These are phyloP conservation scores for Breviolum minutum DNA, from an alignment of 73 alveolate species.

Conservation along the genomic window DNA sequence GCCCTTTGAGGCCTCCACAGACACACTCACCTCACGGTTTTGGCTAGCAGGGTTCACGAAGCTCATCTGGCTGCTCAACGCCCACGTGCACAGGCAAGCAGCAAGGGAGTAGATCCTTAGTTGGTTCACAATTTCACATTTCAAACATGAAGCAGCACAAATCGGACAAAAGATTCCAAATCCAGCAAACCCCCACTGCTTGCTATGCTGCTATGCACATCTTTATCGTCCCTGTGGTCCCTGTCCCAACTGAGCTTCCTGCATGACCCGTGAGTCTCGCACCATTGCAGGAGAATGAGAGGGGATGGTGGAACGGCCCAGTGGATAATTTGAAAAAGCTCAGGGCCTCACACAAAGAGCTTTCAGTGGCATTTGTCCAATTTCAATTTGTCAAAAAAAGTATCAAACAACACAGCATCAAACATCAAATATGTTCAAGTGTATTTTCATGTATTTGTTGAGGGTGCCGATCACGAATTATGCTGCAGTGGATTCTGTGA, in stretches of 20 bases:
- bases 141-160: not conserved
- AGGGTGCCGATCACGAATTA: no score
- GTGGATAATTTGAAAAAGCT: slow-evolving; percentile 40
- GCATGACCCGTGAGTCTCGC: slow-evolving; percentile 9
- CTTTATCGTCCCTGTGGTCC: not conserved
- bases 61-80: slow-evolving; percentile 14
- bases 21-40: not conserved
- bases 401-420: no score
- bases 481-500: no score
- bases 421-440: no score
- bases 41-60: slow-evolving; percentile 23
- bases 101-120: slow-evolving; percentile 8
- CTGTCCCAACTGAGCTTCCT: not conserved
- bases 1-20: slow-evolving; percentile 9
- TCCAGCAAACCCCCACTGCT: not conserved
- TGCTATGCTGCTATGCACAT: not conserved
- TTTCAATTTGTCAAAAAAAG: no score
- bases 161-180: not conserved
- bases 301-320: not conserved
- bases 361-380: no score
- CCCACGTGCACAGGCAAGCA: not conserved
- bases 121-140: not conserved
- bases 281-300: slow-evolving; percentile 10
- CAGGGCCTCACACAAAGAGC: not conserved
- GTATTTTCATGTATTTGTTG: no score